Percentiles rank a stretch among this genome's conserved stretches.
phyloP scores from a whole-genome alignment of 176 grass and related monocot species.

The Luzula sylvatica region DNA sequence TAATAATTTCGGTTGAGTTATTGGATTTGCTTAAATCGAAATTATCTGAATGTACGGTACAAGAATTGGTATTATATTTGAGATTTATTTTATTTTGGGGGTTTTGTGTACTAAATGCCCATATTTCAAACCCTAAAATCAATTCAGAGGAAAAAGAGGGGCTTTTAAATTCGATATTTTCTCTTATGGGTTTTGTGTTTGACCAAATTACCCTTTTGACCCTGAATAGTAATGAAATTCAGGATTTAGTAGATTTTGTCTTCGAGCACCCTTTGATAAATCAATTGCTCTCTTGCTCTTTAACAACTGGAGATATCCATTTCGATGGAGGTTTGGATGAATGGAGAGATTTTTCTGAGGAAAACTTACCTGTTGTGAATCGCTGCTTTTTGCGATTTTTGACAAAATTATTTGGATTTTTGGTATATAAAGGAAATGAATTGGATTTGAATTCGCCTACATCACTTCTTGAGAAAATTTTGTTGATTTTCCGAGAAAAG shows the following conservation, averaged over 20 bases:
- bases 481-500: conserved; percentile 51
- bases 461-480: conserved; percentile 42
- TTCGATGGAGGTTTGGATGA: conserved; percentile 28
- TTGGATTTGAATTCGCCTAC: conserved; percentile 37
- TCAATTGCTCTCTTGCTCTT: conserved; percentile 36
- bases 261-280: conserved; percentile 60
- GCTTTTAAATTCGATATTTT: conserved; percentile 44
- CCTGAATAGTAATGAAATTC: too few species aligned
- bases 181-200: conserved; percentile 59
- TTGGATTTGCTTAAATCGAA: conserved; percentile 53
- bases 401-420: conserved; percentile 48
- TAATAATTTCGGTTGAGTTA: conserved; percentile 27
- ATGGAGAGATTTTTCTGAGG: conserved; percentile 39
- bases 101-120: conserved; percentile 42
- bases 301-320: conserved; percentile 28
- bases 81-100: conserved; percentile 75
- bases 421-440: conserved; percentile 24
- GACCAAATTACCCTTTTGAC: conserved; percentile 31
- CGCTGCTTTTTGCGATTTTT: conserved; percentile 50
- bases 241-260: conserved; percentile 51
- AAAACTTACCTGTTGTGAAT: conserved; percentile 49
- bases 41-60: conserved; percentile 35
- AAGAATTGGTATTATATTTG: conserved; percentile 43
- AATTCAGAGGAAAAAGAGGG: conserved; percentile 47
- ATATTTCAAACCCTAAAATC: conserved; percentile 30